phyloP scores from a whole-genome alignment of 2,329 filamentous ascomycete genomes.

The Colletotrichum tofieldiae region DNA sequence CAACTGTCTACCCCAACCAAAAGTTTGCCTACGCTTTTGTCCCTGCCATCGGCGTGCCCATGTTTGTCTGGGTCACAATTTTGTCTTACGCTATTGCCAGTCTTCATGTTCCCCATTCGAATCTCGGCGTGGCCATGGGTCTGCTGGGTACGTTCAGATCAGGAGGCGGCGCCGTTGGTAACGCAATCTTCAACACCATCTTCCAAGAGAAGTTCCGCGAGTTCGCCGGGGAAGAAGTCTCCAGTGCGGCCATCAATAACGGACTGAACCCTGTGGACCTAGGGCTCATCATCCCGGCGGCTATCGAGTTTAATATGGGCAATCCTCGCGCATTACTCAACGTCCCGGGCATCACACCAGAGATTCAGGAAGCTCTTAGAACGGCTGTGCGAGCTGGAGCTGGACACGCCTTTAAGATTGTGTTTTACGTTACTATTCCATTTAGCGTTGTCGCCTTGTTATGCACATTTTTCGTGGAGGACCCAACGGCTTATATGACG shows the following conservation, averaged over 20 bases:
- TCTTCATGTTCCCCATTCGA: conserved; percentile 50
- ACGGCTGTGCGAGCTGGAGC: conserved; percentile 30
- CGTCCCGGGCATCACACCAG: conserved; percentile 41
- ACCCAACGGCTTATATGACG: conserved; percentile 43
- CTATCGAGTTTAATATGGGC: conserved; percentile 51
- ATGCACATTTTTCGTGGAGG: conserved; percentile 31
- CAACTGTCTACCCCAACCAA: conserved; percentile 48
- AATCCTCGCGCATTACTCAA: conserved; percentile 45
- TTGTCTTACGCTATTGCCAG: conserved; percentile 50
- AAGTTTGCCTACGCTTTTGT: conserved; percentile 50
- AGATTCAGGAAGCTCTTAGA: conserved; percentile 24
- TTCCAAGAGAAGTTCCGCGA: conserved; percentile 44
- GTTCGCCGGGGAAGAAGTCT: conserved; percentile 48
- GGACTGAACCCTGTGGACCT: conserved; percentile 47
- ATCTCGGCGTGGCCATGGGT: conserved; percentile 51
- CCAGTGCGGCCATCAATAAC: conserved; percentile 47
- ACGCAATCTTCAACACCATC: conserved; percentile 54
- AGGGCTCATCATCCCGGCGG: conserved; percentile 48
- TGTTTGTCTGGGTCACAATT: conserved; percentile 52
- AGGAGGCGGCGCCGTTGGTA: conserved; percentile 52
- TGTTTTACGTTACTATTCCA: conserved; percentile 40
- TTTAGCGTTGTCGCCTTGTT: conserved; percentile 36
- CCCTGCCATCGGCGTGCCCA: conserved; percentile 51
- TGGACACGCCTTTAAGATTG: conserved; percentile 39
- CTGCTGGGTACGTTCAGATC: conserved; percentile 52